Evolutionary conservation across 306 rosid species (phyloP).

Genomic region (Rosa lucieae): DNA sequence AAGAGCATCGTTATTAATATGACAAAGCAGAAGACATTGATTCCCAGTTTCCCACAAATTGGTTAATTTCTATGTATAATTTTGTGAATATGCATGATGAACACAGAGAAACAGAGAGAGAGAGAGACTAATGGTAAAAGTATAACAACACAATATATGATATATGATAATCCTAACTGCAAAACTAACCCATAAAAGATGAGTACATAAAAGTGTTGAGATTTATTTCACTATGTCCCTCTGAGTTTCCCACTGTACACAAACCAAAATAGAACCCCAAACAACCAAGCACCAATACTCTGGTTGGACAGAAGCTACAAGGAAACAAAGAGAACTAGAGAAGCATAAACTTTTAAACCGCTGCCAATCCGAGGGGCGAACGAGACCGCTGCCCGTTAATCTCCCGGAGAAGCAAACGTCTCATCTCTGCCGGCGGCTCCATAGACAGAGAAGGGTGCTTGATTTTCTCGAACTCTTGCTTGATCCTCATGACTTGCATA

Average conservation of each 20-base stretch:
- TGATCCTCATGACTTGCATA: constrained; percentile 79
- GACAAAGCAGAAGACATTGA: background rate
- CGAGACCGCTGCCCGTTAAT: constrained; percentile 47
- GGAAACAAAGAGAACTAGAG: background rate
- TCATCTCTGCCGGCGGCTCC: constrained; percentile 42
- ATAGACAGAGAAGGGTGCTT: constrained; percentile 68
- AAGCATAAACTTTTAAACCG: background rate
- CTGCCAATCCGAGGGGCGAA: constrained; percentile 60
- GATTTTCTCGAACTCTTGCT: constrained; percentile 64
- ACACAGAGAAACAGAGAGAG: background rate
- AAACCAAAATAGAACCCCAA: background rate
- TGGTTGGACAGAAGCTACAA: background rate
- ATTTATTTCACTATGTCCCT: background rate
- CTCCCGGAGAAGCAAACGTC: constrained; percentile 39
- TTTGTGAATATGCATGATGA: background rate
- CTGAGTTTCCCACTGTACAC: constrained; percentile 16
- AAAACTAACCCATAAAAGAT: background rate
- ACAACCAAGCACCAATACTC: constrained; percentile 1
- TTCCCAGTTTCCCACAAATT: background rate
- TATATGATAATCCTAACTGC: background rate
- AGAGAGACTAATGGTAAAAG: background rate
- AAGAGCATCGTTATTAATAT: background rate
- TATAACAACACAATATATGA: background rate
- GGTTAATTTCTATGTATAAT: background rate
- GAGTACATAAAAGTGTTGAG: background rate